Base-by-base conservation (phyloP, 2,329 filamentous ascomycete species). In the Mycocentrospora acerina region DNA sequence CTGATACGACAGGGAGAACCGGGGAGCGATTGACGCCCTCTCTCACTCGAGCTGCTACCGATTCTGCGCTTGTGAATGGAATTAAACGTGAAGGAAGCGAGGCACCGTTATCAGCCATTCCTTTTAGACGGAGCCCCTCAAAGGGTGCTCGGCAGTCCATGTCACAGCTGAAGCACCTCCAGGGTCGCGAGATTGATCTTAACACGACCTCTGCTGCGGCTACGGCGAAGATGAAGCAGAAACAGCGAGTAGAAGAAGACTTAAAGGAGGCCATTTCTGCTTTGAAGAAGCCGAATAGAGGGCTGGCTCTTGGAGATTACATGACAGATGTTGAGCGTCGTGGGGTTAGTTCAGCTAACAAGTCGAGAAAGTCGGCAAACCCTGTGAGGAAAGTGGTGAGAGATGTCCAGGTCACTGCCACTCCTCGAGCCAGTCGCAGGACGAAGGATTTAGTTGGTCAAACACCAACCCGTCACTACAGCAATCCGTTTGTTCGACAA, bases 241-340 rank as follows among this genome's bases (percentile, higher is more conserved):
- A 85, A 58, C 83, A 82, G 3, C 68, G 78, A 15, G 76, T 88
- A 2, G 81, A 88, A 32, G 80, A 82, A 18, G 83, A 90, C 56
- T 67, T 91, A 24, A 80, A 81, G 50, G 80, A 88, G 42, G 88
- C 88, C 7, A 90, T 93, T 33, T 79, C 79, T 5, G 78, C 82
- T 8, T 64, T 91, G 28, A 83, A 86, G 61, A 88, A 83, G 64
- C 88, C 88, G 1, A 90, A 91, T 55, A 79, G 88, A 30, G 77
- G 80, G 15, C 73, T 86, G 27, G 85, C 83, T 10, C 81, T 82
- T 22, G 83, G 82, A 53, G 77, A 81, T 25, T 74, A 86, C 40
- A 80, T 78, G 3, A 85, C 88, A 48, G 83, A 80, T 17, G 77
- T 80, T 4, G 84, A 89, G 60, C 78, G 77, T 52, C 78, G 82